Conservation (phyloP, 495 filamentous ascomycete species). For the Terfezia boudieri region DNA sequence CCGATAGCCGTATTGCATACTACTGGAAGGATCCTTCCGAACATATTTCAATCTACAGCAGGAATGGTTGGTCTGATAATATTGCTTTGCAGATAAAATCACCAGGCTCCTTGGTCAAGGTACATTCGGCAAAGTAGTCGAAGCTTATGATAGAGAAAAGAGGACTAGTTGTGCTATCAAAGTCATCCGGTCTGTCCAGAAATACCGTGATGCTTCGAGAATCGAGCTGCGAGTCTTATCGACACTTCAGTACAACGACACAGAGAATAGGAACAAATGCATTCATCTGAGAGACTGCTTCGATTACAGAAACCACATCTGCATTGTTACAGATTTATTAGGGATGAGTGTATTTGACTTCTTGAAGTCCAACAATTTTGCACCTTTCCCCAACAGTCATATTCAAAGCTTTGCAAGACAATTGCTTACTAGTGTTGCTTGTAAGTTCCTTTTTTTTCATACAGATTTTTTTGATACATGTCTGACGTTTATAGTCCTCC, state of each 20-base stretch:
- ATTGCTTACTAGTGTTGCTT: slow-evolving; percentile 92
- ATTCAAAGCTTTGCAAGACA: slow-evolving; percentile 94
- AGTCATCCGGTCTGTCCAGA: slow-evolving; percentile 93
- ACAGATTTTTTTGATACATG: no score
- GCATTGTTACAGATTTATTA: slow-evolving; percentile 91
- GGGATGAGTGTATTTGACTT: slow-evolving; percentile 98
- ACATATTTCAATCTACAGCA: slow-evolving; percentile 2
- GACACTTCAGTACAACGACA: slow-evolving; percentile 75
- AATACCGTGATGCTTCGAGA: slow-evolving; percentile 89
- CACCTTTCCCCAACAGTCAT: slow-evolving; percentile 96
- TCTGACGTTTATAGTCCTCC: slow-evolving; percentile 40
- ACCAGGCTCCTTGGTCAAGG: slow-evolving; percentile 77
- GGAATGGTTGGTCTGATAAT: background rate
- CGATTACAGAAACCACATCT: slow-evolving; percentile 93
- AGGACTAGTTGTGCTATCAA: slow-evolving; percentile 77
- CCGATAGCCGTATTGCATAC: background rate
- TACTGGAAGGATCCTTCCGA: background rate
- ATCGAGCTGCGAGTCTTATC: slow-evolving; percentile 86
- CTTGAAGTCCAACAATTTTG: slow-evolving; percentile 78
- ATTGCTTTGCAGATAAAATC: slow-evolving; percentile 49
- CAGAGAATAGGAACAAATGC: slow-evolving; percentile 80
- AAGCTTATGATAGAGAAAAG: slow-evolving; percentile 57
- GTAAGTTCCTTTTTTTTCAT: slow-evolving; percentile 33
- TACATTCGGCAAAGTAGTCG: slow-evolving; percentile 94
- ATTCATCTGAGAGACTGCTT: slow-evolving; percentile 96